Evolutionary conservation across 2,329 filamentous ascomycete species (phyloP).

Genomic region (Dactylellina haptotyla): DNA sequence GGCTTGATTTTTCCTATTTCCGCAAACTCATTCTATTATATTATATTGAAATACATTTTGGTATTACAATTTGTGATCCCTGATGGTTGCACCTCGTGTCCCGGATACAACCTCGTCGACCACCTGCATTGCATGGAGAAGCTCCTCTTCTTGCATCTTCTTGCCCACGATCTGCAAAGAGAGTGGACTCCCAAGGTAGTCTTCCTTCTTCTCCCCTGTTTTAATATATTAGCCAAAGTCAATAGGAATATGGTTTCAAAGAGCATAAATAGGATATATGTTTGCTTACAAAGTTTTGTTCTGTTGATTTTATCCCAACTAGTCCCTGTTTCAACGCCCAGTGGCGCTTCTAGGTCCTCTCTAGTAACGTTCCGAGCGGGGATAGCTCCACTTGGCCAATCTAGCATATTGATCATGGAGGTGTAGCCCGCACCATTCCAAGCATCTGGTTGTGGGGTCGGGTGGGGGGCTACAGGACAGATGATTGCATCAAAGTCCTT

Average conservation of each 20-base stretch:
- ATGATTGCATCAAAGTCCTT: constrained; percentile 70
- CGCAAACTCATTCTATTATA: neutral
- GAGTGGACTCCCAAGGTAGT: constrained; percentile 66
- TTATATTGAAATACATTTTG: neutral
- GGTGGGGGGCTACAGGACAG: constrained; percentile 72
- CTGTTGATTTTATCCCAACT: constrained; percentile 48
- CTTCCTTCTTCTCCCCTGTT: constrained; percentile 62
- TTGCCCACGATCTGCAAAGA: constrained; percentile 68
- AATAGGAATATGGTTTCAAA: neutral
- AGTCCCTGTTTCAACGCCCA: constrained; percentile 38
- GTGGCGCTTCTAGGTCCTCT: constrained; percentile 37
- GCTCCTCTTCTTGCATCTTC: constrained; percentile 68
- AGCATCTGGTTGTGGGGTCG: constrained; percentile 70
- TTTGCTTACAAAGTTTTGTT: constrained; percentile 45
- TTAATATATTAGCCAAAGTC: constrained; percentile 22
- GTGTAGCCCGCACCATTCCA: constrained; percentile 74
- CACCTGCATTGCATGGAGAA: constrained; percentile 60
- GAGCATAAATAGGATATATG: neutral
- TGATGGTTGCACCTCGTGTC: constrained; percentile 34
- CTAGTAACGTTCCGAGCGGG: constrained; percentile 41
- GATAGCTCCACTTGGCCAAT: constrained; percentile 68
- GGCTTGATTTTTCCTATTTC: neutral
- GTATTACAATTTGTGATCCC: constrained; percentile 47
- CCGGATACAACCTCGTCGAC: constrained; percentile 59
- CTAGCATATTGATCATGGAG: constrained; percentile 70